Evolutionary conservation across 108 stramenopile genomes (phyloP), one percentile per base, ranked within the genome.

Genomic region (Cyclotella baltica): DNA sequence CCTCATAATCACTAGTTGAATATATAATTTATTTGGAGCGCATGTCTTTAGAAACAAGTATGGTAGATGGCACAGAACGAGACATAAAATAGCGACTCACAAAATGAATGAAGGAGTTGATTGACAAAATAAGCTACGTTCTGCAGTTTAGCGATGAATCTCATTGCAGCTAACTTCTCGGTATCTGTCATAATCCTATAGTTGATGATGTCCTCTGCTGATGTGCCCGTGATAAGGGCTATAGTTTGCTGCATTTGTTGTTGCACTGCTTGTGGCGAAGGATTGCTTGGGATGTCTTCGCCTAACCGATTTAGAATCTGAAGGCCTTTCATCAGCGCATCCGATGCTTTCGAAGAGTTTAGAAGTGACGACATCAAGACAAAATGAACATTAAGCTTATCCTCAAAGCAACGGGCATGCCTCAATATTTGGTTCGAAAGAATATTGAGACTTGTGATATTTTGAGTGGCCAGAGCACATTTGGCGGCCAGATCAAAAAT

Each of bases 401-500:
- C 77, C 4, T 72, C 63, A 19, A 63, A 72, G 30, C 69, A 77
- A 1, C 29, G 29, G 9, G 59, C 77, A 37, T 51, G 16, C 13
- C 15, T 9, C 11, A 52, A 0, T 0, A 77, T 53, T 62, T 77
- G 70, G 4, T n/a, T 4, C 4, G 62, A 51, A 8, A 77, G 25
- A n/a, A 29, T 55, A 6, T 23, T 9, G 19, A 72, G 36, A 6
- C 30, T 28, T 6, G 1, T 29, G n/a, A 36, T 15, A 22, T 77
- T 69, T 29, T 46, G 61, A 27, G 29, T 62, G 16, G 33, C 40
- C n/a, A 64, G 33, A 22, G 70, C 47, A 31, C 70, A 63, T 27
- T 71, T 51, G 11, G 72, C 20, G n/a, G 73, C 52, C 25, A 46
- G 19, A 9, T 80, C 63, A 35, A 68, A 80, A 8, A 80, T 25